These are phyloP conservation scores for Houttuynia cordata DNA, from an alignment of 164 flowering plant species.

Conservation along the genomic window DNA sequence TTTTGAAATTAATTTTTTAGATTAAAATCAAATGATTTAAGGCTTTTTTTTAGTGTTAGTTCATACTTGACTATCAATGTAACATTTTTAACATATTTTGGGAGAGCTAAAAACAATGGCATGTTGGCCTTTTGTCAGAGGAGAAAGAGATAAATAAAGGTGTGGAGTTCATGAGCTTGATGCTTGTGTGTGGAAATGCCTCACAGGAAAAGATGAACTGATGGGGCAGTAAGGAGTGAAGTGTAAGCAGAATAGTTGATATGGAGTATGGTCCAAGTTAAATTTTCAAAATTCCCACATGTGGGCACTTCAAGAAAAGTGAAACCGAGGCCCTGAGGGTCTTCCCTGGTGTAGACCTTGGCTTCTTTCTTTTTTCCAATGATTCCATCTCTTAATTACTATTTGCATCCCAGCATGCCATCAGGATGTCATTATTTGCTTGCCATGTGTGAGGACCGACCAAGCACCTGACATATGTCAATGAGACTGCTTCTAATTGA, in stretches of 20 bases:
- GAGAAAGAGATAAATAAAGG: neutral
- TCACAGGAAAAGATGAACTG: neutral
- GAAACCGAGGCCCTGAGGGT: neutral
- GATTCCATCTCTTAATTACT: neutral
- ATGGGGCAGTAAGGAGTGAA: neutral
- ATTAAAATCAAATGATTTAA: too few relatives aligned
- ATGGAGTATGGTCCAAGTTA: conserved; percentile 3
- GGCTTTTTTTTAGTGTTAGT: neutral
- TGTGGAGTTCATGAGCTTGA: neutral
- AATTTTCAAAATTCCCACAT: neutral
- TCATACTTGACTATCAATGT: too few relatives aligned
- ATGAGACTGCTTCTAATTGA: neutral
- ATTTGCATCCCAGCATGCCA: neutral
- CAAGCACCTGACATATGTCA: neutral
- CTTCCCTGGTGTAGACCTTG: neutral
- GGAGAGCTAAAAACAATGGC: neutral
- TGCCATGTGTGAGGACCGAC: neutral
- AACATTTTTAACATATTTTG: too few relatives aligned
- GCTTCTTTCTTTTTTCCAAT: neutral
- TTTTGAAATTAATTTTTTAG: too few relatives aligned
- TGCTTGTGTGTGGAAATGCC: neutral
- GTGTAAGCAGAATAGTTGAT: conserved; percentile 1
- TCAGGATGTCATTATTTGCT: neutral
- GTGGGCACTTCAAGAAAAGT: neutral
- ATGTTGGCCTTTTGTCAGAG: neutral